phyloP scores from a whole-genome alignment of 2,329 filamentous ascomycete genomes.

The Chlorencoelia australis region DNA sequence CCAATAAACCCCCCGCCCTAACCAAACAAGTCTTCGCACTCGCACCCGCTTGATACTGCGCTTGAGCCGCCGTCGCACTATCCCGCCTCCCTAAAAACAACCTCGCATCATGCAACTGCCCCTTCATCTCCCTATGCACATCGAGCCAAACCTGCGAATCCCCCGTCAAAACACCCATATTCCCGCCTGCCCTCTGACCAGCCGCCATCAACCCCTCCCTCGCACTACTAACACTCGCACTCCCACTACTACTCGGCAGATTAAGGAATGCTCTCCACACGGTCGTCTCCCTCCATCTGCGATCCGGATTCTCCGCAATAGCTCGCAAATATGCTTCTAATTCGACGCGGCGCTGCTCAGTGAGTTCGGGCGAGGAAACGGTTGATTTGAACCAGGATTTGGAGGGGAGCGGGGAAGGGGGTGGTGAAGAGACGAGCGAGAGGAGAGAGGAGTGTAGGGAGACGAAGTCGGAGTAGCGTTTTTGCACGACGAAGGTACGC shows the following conservation, averaged over 20 bases:
- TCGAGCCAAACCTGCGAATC: constrained; percentile 58
- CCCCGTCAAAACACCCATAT: constrained; percentile 16
- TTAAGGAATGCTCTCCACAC: constrained; percentile 67
- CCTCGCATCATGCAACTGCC: constrained; percentile 56
- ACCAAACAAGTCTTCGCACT: constrained; percentile 68
- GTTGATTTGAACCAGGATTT: constrained; percentile 75
- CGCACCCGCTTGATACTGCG: constrained; percentile 55
- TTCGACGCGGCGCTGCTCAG: constrained; percentile 56
- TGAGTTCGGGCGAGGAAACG: constrained; percentile 56
- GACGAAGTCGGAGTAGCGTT: constrained; percentile 74
- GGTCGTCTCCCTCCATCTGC: constrained; percentile 63
- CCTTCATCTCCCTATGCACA: constrained; percentile 63
- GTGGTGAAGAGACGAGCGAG: constrained; percentile 48
- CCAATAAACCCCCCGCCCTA: constrained; percentile 54
- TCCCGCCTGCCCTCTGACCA: constrained; percentile 16
- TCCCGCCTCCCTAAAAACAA: constrained; percentile 60
- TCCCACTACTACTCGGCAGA: constrained; percentile 40
- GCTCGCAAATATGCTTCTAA: constrained; percentile 63
- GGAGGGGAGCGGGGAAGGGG: constrained; percentile 56
- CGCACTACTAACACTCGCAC: constrained; percentile 29
- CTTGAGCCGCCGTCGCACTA: constrained; percentile 40
- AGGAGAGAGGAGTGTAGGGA: constrained; percentile 54
- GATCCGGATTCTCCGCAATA: constrained; percentile 64
- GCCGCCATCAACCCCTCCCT: constrained; percentile 23
- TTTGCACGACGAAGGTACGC: constrained; percentile 64